Percentiles rank a stretch among this genome's conserved stretches.
Conservation (phyloP, 2,329 filamentous ascomycete species). For the Tolypocladium nubicola region DNA sequence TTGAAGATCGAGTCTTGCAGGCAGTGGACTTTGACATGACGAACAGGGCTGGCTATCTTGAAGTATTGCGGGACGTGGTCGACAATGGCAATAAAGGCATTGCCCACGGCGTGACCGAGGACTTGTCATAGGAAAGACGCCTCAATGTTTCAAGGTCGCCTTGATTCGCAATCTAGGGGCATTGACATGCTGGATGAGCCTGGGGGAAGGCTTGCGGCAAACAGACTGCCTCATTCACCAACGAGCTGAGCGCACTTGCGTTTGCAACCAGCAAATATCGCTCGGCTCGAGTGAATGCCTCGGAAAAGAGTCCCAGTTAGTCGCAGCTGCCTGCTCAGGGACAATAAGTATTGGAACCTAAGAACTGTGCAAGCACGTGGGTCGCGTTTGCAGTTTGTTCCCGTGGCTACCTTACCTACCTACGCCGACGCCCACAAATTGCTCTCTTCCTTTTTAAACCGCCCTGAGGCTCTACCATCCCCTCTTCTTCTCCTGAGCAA, state of each 20-base stretch:
- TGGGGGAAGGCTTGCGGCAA: background rate
- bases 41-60: background rate
- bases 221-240: background rate
- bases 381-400: background rate
- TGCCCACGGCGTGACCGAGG: background rate
- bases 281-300: background rate
- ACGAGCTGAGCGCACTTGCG: background rate
- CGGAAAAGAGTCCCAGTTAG: background rate
- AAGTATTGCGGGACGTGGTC: background rate
- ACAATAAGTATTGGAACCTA: background rate
- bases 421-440: background rate
- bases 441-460: background rate
- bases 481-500: background rate
- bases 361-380: background rate
- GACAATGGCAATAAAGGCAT: background rate
- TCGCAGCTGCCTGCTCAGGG: background rate
- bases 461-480: background rate
- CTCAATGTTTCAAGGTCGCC: background rate
- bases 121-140: background rate
- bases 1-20: background rate
- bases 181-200: background rate
- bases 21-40: background rate
- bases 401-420: background rate
- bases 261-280: background rate
- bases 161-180: background rate